phyloP scores from a whole-genome alignment of 495 filamentous ascomycete genomes.

The Usnea hakonensis region DNA sequence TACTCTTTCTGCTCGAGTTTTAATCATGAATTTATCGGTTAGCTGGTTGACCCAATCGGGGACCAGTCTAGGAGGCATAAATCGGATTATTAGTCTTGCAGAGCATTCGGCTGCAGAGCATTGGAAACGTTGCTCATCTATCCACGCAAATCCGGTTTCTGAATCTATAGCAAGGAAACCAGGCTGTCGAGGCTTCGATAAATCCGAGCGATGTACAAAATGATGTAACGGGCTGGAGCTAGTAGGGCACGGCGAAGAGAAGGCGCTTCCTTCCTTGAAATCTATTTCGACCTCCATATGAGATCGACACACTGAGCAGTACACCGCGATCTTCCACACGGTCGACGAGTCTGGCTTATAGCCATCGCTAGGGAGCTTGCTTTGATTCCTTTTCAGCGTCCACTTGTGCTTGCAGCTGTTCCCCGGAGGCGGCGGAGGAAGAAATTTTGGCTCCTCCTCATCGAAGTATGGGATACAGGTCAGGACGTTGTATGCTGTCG shows the following conservation, averaged over 20 bases:
- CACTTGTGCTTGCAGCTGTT: conserved; percentile 49
- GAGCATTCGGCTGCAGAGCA: conserved; percentile 54
- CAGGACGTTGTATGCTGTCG: conserved; percentile 46
- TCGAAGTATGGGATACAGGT: conserved; percentile 40
- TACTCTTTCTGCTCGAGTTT: conserved; percentile 44
- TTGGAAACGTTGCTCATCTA: conserved; percentile 40
- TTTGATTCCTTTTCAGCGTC: conserved; percentile 47
- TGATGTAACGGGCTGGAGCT: conserved; percentile 38
- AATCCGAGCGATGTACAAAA: conserved; percentile 35
- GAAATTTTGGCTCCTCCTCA: conserved; percentile 13
- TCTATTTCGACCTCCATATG: conserved; percentile 48
- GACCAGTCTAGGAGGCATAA: conserved; percentile 46
- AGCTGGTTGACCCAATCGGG: conserved; percentile 45
- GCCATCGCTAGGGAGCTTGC: conserved; percentile 35
- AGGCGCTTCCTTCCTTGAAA: conserved; percentile 19
- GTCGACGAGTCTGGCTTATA: conserved; percentile 32
- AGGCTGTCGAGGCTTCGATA: conserved; percentile 9
- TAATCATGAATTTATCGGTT: conserved; percentile 47
- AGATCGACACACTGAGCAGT: conserved; percentile 49
- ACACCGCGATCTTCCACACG: conserved; percentile 44
- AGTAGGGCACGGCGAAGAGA: conserved; percentile 20
- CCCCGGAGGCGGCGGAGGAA: conserved; percentile 17
- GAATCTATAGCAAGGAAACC: not conserved
- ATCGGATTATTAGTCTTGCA: conserved; percentile 46
- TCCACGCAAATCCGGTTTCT: conserved; percentile 15